Base-by-base conservation (phyloP, 2,329 filamentous ascomycete species). In the Plenodomus biglobosus region DNA sequence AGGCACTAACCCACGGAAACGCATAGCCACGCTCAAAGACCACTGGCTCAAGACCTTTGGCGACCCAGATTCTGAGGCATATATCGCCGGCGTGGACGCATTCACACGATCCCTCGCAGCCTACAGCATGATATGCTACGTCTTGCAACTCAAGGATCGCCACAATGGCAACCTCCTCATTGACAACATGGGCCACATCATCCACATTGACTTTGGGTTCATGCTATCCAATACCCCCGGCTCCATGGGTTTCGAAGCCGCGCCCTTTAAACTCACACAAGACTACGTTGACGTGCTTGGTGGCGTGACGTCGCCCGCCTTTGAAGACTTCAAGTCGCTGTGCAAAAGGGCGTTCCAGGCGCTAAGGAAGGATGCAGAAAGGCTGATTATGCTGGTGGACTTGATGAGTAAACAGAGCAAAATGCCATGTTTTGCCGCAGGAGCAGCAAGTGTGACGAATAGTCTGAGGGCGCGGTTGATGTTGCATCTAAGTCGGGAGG, bases 141-240 rank as follows among this genome's bases (percentile, higher is more conserved):
- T 94, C 41, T 77, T 94, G 44, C 89, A 94, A 71, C 82, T 94
- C 50, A 94, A 94, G 69, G 89, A 94, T 65, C 81, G 89, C 11
- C 89, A 94, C 69, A 94, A 94, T 66, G 89, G 89, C 45, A 94
- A 94, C 64, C 87, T 94, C 13, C 80, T 94, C 50, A 87, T 94
- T 62, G 89, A 92, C 70, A 90, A 88, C 62, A 86, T 90, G 69
- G 89, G 89, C 8, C 89, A 94, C 66, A 91, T 92, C 47, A 85
- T 94, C 52, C 89, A 94, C 67, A 94, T 94, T 52, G 89, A 94
- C 71, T 94, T 94, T 70, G 89, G 89, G 46, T 94, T 94, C 69
- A 92, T 94, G 87, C 78, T 94, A 27, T 92, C 87, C 39, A 94
- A 94, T 70, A 91, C 88, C 1, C 89, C 89, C 0, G 89, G 89